phyloP scores from a whole-genome alignment of 2,329 filamentous ascomycete genomes.

The Hymenoscyphus albidus region DNA sequence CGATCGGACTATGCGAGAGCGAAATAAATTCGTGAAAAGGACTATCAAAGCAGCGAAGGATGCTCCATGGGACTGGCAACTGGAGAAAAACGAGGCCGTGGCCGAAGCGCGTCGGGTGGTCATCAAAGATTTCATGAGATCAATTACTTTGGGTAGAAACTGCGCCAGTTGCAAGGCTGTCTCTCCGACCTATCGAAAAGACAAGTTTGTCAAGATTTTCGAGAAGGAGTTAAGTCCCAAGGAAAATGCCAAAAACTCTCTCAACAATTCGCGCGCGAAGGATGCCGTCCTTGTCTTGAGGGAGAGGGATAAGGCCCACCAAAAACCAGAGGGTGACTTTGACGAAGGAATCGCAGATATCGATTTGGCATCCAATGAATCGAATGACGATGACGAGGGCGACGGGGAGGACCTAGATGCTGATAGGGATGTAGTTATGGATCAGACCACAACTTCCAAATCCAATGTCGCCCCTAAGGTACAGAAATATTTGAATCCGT shows the following conservation, averaged over 20 bases:
- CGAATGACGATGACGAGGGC: slow-evolving; percentile 38
- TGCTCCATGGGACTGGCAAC: slow-evolving; percentile 41
- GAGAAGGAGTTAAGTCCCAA: slow-evolving; percentile 73
- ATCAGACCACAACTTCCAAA: slow-evolving; percentile 43
- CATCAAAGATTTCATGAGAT: slow-evolving; percentile 76
- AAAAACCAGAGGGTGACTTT: slow-evolving; percentile 29
- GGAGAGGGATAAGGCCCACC: slow-evolving; percentile 39
- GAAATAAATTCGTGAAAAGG: slow-evolving; percentile 67
- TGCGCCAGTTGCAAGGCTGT: slow-evolving; percentile 67
- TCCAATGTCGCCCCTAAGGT: slow-evolving; percentile 39
- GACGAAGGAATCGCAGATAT: slow-evolving; percentile 72
- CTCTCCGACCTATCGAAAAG: slow-evolving; percentile 81
- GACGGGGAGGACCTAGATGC: slow-evolving; percentile 48
- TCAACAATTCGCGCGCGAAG: slow-evolving; percentile 52
- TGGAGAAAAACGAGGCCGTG: slow-evolving; percentile 75
- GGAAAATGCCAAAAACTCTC: slow-evolving; percentile 72
- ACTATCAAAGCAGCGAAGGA: slow-evolving; percentile 57
- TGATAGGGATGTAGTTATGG: slow-evolving; percentile 56
- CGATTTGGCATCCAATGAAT: slow-evolving; percentile 47
- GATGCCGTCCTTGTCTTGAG: slow-evolving; percentile 37
- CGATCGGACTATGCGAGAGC: slow-evolving; percentile 49
- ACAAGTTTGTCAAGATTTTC: slow-evolving; percentile 90
- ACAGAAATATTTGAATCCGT: slow-evolving; percentile 76
- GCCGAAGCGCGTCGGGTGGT: slow-evolving; percentile 71
- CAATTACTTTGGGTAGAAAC: slow-evolving; percentile 64